Base-by-base conservation (phyloP, 768 basidiomycete species). In the Hypsizygus marmoreus region DNA sequence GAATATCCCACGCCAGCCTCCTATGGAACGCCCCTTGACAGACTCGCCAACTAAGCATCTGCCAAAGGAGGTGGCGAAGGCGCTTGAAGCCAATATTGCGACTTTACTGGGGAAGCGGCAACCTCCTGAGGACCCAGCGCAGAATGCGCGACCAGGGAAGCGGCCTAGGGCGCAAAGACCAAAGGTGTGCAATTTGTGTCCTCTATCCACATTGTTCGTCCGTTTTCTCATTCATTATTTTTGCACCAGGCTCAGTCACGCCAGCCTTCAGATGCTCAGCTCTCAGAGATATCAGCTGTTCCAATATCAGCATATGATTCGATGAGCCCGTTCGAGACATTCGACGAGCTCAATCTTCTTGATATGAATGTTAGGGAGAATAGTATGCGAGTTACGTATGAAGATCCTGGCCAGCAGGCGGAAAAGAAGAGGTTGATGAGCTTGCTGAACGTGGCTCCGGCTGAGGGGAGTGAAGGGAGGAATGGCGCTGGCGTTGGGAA, bases 21-120 rank as follows among this genome's bases (percentile, higher is more conserved):
- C 29, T 14, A 43, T 6, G 42, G 52, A 2, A 44, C 59, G 32
- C 47, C 55, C 20, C n/a, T n/a, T n/a, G n/a, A 69, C 68, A 10
- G 47, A 64, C 10, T 75, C 76, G 0, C 76, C 70, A 31, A 64
- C 72, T 19, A 73, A 74, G 41, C n/a, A n/a, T n/a, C 70, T 80
- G 23, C 70, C 74, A 36, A 66, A 69, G 37, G 71, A 75, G 38
- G 72, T 72, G 19, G 69, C 81, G n/a, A 77, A 71, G 54, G 84
- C 77, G 13, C 67, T 89, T 16, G 79, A 86, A 50, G 83, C 88
- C 52, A 85, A 80, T 49, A 79, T 90, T 38, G 79, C 81, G 4
- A 77, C 79, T 16, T 62, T 89, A 44, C 68, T 91, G 12, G 88
- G 87, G 7, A 91, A 91, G 61, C 74, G 87, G 7, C 71, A 73